phyloP scores from a whole-genome alignment of 768 basidiomycete species.

The Favolaschia claudopus region DNA sequence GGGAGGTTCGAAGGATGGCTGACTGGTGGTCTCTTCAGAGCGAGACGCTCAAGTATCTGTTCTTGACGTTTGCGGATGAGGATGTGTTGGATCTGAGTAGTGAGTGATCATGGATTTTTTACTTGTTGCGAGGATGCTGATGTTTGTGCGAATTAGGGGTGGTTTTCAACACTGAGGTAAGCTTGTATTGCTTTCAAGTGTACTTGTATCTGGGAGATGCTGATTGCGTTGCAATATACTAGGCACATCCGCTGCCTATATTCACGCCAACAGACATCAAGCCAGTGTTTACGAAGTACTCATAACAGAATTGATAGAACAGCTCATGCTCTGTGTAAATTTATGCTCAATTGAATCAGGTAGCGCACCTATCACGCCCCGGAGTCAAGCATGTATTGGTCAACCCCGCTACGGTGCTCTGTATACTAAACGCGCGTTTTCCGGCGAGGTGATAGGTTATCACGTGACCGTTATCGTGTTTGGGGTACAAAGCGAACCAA shows the following conservation, averaged over 20 bases:
- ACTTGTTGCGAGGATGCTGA: background rate
- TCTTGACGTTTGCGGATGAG: conserved; percentile 81
- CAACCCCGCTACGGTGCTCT: no score
- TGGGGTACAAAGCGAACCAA: no score
- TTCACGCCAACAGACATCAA: conserved; percentile 35
- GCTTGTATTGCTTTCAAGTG: background rate
- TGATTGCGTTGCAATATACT: background rate
- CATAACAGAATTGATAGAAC: no score
- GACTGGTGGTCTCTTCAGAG: conserved; percentile 52
- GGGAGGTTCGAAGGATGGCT: no score
- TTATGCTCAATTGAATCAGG: no score
- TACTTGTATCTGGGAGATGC: background rate
- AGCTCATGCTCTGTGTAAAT: no score
- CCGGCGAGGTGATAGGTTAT: no score
- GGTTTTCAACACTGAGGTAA: conserved; percentile 92
- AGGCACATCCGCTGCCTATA: conserved; percentile 46
- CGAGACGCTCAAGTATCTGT: conserved; percentile 92
- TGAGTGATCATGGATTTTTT: conserved; percentile 47
- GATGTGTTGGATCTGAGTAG: conserved; percentile 73
- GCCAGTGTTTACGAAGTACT: conserved; percentile 4
- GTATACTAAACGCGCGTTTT: no score
- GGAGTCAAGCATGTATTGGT: no score
- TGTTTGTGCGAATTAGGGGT: conserved; percentile 57
- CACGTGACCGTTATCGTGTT: no score
- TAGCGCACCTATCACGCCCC: no score